Evolutionary conservation across 805 yeast species (phyloP).

Genomic region (Saccharomycopsis sp.): DNA sequence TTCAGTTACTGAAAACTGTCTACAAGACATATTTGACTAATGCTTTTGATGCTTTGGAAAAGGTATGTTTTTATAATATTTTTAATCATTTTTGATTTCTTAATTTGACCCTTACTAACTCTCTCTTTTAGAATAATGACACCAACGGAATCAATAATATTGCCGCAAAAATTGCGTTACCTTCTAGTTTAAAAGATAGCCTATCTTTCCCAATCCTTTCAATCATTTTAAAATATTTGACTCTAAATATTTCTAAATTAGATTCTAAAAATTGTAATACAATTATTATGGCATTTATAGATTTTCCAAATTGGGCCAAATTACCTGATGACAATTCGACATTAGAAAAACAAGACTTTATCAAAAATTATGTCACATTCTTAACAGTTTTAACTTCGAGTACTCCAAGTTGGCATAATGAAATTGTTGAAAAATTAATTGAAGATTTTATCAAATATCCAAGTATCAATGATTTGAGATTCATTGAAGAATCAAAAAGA

Average conservation of each 20-base stretch:
- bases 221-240: slow-evolving; percentile 45
- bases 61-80: slow-evolving; percentile 28
- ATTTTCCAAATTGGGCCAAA: slow-evolving; percentile 50
- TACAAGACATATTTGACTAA: slow-evolving; percentile 42
- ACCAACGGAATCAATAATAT: slow-evolving; percentile 45
- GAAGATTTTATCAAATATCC: slow-evolving; percentile 37
- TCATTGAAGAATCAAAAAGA: not conserved
- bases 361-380: slow-evolving; percentile 56
- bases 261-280: slow-evolving; percentile 36
- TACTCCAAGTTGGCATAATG: slow-evolving; percentile 83
- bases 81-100: slow-evolving; percentile 5
- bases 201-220: slow-evolving; percentile 42
- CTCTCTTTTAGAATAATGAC: slow-evolving; percentile 31
- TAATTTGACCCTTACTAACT: slow-evolving; percentile 4
- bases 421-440: slow-evolving; percentile 63
- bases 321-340: slow-evolving; percentile 25
- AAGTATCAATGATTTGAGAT: not conserved
- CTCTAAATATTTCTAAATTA: slow-evolving; percentile 56
- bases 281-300: slow-evolving; percentile 52
- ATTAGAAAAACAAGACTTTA: too few relatives aligned
- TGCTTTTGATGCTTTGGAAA: slow-evolving; percentile 62
- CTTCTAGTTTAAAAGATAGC: slow-evolving; percentile 41
- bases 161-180: slow-evolving; percentile 47
- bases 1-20: not conserved
- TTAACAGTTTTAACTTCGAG: slow-evolving; percentile 71